These are phyloP conservation scores for Aspergillus affinis DNA, from an alignment of 495 filamentous ascomycete species.

Conservation along the genomic window DNA sequence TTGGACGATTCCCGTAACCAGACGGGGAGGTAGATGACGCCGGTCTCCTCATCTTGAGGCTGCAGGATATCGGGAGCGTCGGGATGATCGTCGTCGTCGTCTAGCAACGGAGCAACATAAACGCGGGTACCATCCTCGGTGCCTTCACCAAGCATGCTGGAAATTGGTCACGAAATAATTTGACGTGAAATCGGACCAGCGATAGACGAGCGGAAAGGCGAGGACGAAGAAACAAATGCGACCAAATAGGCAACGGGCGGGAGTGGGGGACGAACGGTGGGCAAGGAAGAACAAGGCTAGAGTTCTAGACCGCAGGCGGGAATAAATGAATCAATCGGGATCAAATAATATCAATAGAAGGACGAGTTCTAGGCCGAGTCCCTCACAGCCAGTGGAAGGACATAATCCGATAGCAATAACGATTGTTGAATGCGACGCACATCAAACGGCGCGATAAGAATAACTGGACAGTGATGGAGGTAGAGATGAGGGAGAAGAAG, in stretches of 20 bases:
- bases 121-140: constrained; percentile 34
- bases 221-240: not conserved
- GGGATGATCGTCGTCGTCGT: constrained; percentile 43
- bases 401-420: constrained; percentile 2
- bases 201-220: constrained; percentile 14
- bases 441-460: constrained; percentile 9
- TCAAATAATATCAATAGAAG: not conserved
- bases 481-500: constrained; percentile 12
- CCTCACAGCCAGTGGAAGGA: constrained; percentile 21
- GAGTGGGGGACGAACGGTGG: constrained; percentile 18
- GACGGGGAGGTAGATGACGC: constrained; percentile 40
- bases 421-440: constrained; percentile 2
- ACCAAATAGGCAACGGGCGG: constrained; percentile 12
- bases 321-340: not conserved
- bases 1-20: constrained; percentile 56
- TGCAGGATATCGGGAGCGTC: constrained; percentile 40
- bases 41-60: constrained; percentile 39
- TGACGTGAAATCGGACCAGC: constrained; percentile 10
- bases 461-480: constrained; percentile 6
- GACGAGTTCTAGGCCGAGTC: not conserved
- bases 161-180: constrained; percentile 5
- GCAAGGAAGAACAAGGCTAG: constrained; percentile 3
- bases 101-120: constrained; percentile 36
- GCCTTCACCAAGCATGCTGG: constrained; percentile 38
- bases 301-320: constrained; percentile 16